Evolutionary conservation across 2,329 filamentous ascomycete species (phyloP), one percentile per base, ranked within the genome.

Genomic region (Colletotrichum cereale): DNA sequence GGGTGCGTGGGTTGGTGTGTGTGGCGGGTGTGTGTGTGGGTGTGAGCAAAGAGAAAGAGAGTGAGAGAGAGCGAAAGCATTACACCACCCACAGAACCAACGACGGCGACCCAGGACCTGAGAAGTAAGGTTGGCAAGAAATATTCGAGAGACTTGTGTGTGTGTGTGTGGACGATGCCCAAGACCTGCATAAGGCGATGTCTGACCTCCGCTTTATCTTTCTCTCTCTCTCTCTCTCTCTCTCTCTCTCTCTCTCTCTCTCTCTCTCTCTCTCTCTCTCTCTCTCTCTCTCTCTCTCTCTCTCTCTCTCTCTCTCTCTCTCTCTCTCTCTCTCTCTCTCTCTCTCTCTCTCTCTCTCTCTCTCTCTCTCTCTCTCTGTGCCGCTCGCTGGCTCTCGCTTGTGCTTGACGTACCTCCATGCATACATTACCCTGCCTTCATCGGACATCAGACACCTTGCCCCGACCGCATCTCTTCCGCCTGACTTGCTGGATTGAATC

Each of bases 401-500:
- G 48, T 24, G 34, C 48, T 57, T 42, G 57, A 63, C 38, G 68
- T 68, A 58, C 40, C 67, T 66, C 67, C 53, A 47, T 61, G 67
- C 67, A 70, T 70, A 53, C 66, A 42, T 44, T 62, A 60, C 42
- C 64, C 36, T 58, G 34, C 67, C 57, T 68, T 40, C 55, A 70
- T 70, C 58, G 58, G 68, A 68, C 65, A 53, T 58, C 65, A 71
- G 42, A 63, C 52, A 57, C 44, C 50, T 58, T 60, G 52, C 42
- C 57, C 65, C 44, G 68, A 71, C 64, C 57, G 52, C 65, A 63
- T 68, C 50, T 63, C 58, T 71, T 62, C 44, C 24, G 56, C 36
- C 26, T 34, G 50, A 36, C 24, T 56, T 38, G 12, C 50, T 57
- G 18, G 56, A 61, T 52, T 21, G 44, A 56, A 26, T 47, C 47